These are phyloP conservation scores for Amauroascus niger DNA, from an alignment of 2,329 filamentous ascomycete species.

Conservation along the genomic window DNA sequence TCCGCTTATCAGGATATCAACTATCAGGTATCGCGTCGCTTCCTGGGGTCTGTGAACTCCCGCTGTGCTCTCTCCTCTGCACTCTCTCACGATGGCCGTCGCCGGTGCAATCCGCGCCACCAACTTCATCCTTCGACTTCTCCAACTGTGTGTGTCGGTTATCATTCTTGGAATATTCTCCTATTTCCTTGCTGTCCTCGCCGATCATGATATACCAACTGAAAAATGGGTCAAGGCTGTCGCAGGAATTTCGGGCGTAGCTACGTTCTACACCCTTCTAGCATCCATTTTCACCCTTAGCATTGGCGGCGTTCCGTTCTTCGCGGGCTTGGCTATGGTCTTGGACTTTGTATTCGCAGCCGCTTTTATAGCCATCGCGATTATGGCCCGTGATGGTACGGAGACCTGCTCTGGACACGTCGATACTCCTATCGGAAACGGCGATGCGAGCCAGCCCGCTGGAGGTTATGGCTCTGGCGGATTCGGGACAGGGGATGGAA, in stretches of 20 bases:
- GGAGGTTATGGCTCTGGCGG: constrained; percentile 42
- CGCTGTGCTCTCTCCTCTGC: not conserved
- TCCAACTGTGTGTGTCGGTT: constrained; percentile 63
- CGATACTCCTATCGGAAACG: constrained; percentile 59
- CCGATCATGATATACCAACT: constrained; percentile 55
- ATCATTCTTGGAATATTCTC: constrained; percentile 70
- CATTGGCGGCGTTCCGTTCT: constrained; percentile 62
- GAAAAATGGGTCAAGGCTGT: constrained; percentile 60
- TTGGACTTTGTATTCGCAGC: constrained; percentile 68
- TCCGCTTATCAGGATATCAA: too few species aligned
- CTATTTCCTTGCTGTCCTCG: constrained; percentile 70
- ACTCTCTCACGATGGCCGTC: constrained; percentile 47
- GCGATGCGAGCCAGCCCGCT: constrained; percentile 44
- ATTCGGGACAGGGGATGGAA: constrained; percentile 28
- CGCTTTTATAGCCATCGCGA: constrained; percentile 71
- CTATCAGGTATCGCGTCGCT: not conserved
- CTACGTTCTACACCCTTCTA: constrained; percentile 62
- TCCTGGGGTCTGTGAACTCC: not conserved
- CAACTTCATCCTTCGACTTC: constrained; percentile 61
- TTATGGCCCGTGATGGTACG: constrained; percentile 60
- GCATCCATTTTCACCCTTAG: constrained; percentile 69
- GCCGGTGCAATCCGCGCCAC: constrained; percentile 56
- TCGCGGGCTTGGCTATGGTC: constrained; percentile 62
- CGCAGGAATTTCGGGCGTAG: constrained; percentile 65
- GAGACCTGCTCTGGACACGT: constrained; percentile 55